Evolutionary conservation across 1,284 basidiomycete genomes (phyloP).

Genomic region (Earliella scabrosa): DNA sequence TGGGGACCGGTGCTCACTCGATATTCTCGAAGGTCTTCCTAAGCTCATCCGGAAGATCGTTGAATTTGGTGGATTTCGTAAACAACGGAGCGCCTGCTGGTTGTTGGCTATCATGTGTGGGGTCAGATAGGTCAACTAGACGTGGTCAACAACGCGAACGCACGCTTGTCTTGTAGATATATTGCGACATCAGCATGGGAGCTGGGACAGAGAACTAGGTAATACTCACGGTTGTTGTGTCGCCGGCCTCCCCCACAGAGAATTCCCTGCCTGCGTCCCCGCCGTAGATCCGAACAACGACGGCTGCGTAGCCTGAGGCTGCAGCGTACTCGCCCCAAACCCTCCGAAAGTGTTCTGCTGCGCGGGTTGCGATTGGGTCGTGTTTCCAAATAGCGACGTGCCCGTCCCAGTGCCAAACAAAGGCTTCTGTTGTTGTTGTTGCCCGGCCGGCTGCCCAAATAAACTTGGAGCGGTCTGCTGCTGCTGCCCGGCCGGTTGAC

Average conservation of each 20-base stretch:
- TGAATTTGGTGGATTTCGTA: constrained; percentile 80
- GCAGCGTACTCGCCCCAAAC: constrained; percentile 13
- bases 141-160: not conserved
- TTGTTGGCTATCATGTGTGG: constrained; percentile 22
- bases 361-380: constrained; percentile 19
- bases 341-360: constrained; percentile 21
- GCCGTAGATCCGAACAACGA: constrained; percentile 23
- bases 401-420: constrained; percentile 14
- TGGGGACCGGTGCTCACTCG: constrained; percentile 55
- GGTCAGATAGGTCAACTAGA: too few relatives aligned
- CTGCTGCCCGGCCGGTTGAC: constrained; percentile 10
- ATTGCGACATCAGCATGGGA: not conserved
- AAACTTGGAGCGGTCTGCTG: constrained; percentile 13
- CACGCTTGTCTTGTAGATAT: not conserved
- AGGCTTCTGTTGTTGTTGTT: constrained; percentile 16
- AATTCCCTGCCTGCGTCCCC: constrained; percentile 9
- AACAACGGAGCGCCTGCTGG: constrained; percentile 51
- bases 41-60: constrained; percentile 76
- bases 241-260: constrained; percentile 19
- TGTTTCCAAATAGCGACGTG: constrained; percentile 16
- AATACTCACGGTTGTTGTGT: constrained; percentile 32
- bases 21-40: constrained; percentile 70
- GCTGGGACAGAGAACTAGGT: not conserved
- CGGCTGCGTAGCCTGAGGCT: constrained; percentile 18
- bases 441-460: constrained; percentile 24